Evolutionary conservation across 345 rosid species (phyloP), one percentile per base, ranked within the genome.

Genomic region (Noccaea bulbosa): DNA sequence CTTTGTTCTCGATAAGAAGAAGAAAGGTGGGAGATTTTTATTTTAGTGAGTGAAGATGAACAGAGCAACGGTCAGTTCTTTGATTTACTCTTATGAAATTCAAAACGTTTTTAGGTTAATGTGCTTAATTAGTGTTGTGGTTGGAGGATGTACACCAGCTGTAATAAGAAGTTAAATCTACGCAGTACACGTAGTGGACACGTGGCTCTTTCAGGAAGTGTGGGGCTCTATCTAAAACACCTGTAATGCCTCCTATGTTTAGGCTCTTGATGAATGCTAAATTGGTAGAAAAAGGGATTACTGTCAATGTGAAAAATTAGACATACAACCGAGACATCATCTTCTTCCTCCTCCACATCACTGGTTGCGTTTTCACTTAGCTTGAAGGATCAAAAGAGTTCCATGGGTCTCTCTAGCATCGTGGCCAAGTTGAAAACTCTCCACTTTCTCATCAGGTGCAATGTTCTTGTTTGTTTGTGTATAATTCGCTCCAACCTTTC

Each of bases 391-490:
- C n/a, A n/a, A n/a, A n/a, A n/a, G n/a, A n/a, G n/a, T 86, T 94
- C 93, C 95, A 94, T 11, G 96, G 37, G 51, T 94, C 99, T 41
- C 95, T 80, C 70, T 94, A 88, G 1, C 96, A 74, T 94, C 96
- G 40, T 91, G 88, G 62, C 89, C 91, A 17, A 93, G 87, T 71
- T 89, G 97, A 69, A 93, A 86, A 3, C 80, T 78, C 71, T 89
- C 94, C 49, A 87, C 76, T 62, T 89, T 89, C 68, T 93, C 97
- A 83, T 89, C 98, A 14, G 95, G 90, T 27, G 91, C 96, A 64
- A 94, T 89, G 73, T 81, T 82, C 77, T 55, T 89, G 78, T 66
- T 89, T 4, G 93, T 94, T 84, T 80, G 84, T 62, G n/a, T n/a
- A n/a, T n/a, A n/a, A n/a, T 82, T 80, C 11, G 96, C 98, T 63